Base-by-base conservation (phyloP, 495 filamentous ascomycete species). In the Penicillium paradoxum region DNA sequence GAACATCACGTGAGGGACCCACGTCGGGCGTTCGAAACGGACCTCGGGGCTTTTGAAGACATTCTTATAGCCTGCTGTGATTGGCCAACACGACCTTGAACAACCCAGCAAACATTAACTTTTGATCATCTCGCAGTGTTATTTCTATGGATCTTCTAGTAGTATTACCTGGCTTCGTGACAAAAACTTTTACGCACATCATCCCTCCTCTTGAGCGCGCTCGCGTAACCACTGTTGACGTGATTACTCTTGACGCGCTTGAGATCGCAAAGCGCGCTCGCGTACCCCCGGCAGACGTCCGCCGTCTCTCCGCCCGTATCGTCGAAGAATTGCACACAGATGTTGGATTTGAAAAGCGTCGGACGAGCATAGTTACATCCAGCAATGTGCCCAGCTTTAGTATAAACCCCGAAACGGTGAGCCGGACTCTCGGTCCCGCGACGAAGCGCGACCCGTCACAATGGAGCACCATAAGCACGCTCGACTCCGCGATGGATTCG, bases 201-300 rank as follows among this genome's bases (percentile, higher is more conserved):
- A 73, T 97, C 21, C 85, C 89, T 1, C 84, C 84, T 1, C 76
- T 97, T 32, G 91, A 97, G 68, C 81, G 82, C 63, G 76, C 82
- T 63, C 67, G 74, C 25, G 74, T 97, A 63, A 89, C 86, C 6
- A 88, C 84, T 21, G 84, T 83, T 55, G 93, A 98, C 64, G 83
- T 98, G 32, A 77, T 98, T 59, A 88, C 88, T 1, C 83, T 95
- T 57, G 87, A 96, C 67, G 77, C 83, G 7, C 75, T 87, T 46
- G 89, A 95, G 60, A 81, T 98, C 61, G 89, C 89, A 43, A 92
- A 87, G 70, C 84, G 90, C 63, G 90, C 90, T 25, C 86, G 89
- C 56, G 77, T 95, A 6, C 89, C 91, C 3, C 73, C 91, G 6
- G 79, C 86, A 25, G 88, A 95, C 55, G 76, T 96, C 55, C 85